These are phyloP conservation scores for Kodamaea sp. DNA, from an alignment of 1,139 yeast species.

Conservation along the genomic window DNA sequence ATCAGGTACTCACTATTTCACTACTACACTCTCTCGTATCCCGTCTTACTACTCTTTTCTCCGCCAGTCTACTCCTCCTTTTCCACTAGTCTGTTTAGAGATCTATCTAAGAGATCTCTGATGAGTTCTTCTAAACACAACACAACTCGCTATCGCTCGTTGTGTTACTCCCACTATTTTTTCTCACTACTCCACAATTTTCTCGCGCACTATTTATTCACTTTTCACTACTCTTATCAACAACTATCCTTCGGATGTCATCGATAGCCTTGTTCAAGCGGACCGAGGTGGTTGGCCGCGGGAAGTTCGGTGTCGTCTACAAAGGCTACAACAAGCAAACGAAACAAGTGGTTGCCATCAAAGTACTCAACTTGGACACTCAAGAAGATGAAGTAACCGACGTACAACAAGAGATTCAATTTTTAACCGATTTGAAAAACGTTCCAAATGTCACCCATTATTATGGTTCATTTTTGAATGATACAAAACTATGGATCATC, in stretches of 20 bases:
- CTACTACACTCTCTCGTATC: no score
- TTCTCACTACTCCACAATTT: no score
- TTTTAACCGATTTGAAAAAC: constrained; percentile 74
- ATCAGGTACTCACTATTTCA: no score
- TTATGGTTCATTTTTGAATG: constrained; percentile 82
- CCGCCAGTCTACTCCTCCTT: no score
- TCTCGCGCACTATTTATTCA: background rate
- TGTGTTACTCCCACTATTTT: no score
- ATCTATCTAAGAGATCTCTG: no score
- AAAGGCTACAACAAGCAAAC: constrained; percentile 68
- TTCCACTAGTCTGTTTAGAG: no score
- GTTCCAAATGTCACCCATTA: constrained; percentile 92
- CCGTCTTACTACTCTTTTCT: no score
- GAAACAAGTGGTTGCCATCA: constrained; percentile 84
- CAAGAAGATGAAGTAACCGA: constrained; percentile 93
- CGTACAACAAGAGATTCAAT: constrained; percentile 89
- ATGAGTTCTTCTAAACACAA: no score
- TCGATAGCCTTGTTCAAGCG: constrained; percentile 50
- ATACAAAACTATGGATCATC: constrained; percentile 91
- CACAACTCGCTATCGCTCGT: no score
- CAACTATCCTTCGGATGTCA: constrained; percentile 8
- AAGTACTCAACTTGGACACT: constrained; percentile 87
- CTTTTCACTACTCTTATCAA: background rate
- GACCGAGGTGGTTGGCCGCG: constrained; percentile 90
- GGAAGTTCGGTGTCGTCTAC: constrained; percentile 95